phyloP scores from a whole-genome alignment of 2,329 filamentous ascomycete genomes.

The Fusarium compactum region DNA sequence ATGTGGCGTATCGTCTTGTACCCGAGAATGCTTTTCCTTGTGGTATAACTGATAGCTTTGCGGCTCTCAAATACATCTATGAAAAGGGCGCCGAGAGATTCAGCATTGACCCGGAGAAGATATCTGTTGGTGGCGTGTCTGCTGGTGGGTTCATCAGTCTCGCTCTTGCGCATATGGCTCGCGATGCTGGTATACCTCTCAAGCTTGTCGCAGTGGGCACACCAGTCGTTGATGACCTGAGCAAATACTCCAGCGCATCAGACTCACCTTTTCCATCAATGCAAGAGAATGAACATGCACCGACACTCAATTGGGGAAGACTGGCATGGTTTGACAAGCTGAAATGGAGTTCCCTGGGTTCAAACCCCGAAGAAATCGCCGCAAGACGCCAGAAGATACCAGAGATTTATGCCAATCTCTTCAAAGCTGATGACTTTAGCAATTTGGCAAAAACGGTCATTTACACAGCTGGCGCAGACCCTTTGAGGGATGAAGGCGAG shows the following conservation, averaged over 20 bases:
- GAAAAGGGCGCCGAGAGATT: constrained; percentile 13
- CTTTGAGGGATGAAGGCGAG: constrained; percentile 62
- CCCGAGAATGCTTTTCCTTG: constrained; percentile 13
- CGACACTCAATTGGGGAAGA: constrained; percentile 13
- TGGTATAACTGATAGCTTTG: constrained; percentile 13
- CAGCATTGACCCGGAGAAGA: not conserved
- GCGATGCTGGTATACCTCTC: constrained; percentile 1
- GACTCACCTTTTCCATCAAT: not conserved
- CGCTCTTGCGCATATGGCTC: constrained; percentile 8
- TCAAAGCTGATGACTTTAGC: constrained; percentile 5
- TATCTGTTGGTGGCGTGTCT: constrained; percentile 8
- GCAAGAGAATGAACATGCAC: constrained; percentile 20
- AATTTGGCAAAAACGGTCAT: constrained; percentile 11
- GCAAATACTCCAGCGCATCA: constrained; percentile 10
- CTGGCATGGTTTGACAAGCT: constrained; percentile 18
- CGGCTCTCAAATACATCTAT: constrained; percentile 11
- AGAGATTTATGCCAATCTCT: not conserved
- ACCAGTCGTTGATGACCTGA: constrained; percentile 10
- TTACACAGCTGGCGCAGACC: constrained; percentile 5
- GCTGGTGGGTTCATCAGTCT: constrained; percentile 18
- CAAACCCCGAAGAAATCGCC: not conserved
- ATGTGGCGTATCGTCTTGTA: constrained; percentile 45
- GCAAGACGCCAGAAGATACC: not conserved
- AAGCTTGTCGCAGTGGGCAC: constrained; percentile 18
- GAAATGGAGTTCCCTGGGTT: constrained; percentile 13